Conservation (phyloP, 2,329 filamentous ascomycete genomes). For the Trichoderma citrinoviride region DNA sequence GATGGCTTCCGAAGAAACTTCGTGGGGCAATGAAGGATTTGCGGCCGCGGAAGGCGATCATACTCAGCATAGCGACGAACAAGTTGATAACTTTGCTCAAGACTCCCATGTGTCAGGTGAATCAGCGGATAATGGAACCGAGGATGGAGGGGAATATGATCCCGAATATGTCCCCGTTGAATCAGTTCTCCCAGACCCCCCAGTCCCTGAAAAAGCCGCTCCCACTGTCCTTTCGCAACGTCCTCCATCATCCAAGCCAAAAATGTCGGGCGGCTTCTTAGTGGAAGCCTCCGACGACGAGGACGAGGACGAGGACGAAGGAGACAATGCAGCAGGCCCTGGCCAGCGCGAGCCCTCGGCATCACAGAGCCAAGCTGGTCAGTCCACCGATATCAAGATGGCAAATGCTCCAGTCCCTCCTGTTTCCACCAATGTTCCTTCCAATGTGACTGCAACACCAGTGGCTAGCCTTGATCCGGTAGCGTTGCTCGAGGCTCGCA, state of each 20-base stretch:
- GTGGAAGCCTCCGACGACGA: conserved; percentile 60
- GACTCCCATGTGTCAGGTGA: conserved; percentile 50
- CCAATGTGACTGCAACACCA: conserved; percentile 35
- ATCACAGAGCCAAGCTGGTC: conserved; percentile 18
- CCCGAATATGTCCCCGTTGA: conserved; percentile 53
- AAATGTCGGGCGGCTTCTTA: conserved; percentile 59
- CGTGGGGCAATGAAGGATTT: conserved; percentile 54
- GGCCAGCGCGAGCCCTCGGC: not conserved
- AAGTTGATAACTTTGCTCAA: conserved; percentile 51
- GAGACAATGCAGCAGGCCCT: not conserved
- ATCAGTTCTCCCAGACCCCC: conserved; percentile 39
- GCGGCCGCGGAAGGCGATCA: conserved; percentile 56
- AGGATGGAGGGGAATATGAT: conserved; percentile 58
- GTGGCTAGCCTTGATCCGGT: conserved; percentile 62
- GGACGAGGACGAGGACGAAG: conserved; percentile 34
- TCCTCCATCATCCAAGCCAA: conserved; percentile 48
- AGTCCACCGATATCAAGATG: conserved; percentile 27
- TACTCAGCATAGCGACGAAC: conserved; percentile 54
- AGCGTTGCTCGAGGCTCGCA: conserved; percentile 81
- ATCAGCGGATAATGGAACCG: conserved; percentile 46
- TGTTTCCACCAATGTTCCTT: conserved; percentile 28
- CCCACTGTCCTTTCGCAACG: conserved; percentile 32
- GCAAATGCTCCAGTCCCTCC: conserved; percentile 27
- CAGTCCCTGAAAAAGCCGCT: conserved; percentile 36
- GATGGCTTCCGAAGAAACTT: conserved; percentile 41